phyloP scores from a whole-genome alignment of 75 land plant genomes.

The Ceratopteris richardii region DNA sequence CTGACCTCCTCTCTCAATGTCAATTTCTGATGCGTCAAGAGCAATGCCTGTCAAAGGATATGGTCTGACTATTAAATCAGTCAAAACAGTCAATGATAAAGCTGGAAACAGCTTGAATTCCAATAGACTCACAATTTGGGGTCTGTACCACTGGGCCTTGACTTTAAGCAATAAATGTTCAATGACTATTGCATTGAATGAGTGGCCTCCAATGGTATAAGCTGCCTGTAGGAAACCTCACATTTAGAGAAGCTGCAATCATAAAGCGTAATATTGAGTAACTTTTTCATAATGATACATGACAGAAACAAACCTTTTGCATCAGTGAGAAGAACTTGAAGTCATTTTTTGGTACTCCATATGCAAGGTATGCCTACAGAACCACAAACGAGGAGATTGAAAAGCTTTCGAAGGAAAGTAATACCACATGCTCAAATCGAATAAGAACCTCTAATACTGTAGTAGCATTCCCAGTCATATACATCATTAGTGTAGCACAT shows the following conservation, averaged over 20 bases:
- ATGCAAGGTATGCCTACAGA: no score
- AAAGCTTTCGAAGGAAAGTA: no score
- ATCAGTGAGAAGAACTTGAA: constrained; percentile 66
- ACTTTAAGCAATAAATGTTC: constrained; percentile 62
- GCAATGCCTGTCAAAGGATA: constrained; percentile 41
- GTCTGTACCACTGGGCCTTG: constrained; percentile 62
- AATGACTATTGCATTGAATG: constrained; percentile 68
- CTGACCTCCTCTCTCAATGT: constrained; percentile 62
- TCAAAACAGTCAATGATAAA: background rate
- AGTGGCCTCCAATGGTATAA: constrained; percentile 80
- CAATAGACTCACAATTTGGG: constrained; percentile 57
- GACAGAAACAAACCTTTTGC: constrained; percentile 58
- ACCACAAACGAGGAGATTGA: no score
- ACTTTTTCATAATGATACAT: background rate
- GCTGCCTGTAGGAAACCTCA: constrained; percentile 49
- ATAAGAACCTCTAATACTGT: no score
- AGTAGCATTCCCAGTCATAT: no score
- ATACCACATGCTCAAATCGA: no score
- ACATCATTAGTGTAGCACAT: no score
- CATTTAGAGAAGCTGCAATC: background rate
- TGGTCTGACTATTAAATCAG: background rate
- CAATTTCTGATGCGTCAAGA: constrained; percentile 63
- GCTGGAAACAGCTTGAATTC: background rate
- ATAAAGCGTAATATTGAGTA: background rate
- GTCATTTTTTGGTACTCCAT: constrained; percentile 74